phyloP scores from a whole-genome alignment of 106 monocot genomes.

The Apostasia shenzhenica region DNA sequence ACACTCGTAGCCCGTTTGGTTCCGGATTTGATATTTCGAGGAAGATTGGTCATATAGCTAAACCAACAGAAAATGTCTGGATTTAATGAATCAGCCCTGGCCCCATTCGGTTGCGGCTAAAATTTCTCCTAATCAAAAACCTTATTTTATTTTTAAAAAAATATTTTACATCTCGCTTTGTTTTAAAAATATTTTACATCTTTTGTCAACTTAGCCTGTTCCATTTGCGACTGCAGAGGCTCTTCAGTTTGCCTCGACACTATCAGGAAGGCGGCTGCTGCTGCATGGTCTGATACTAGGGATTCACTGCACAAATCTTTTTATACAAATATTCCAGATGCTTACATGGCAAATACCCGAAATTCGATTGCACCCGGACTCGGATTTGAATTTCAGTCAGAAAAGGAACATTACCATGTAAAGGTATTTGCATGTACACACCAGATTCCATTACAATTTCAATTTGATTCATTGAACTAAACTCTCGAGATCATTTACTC shows the following conservation, averaged over 20 bases:
- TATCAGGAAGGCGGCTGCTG: slow-evolving; percentile 25
- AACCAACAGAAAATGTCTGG: no score
- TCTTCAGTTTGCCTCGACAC: slow-evolving; percentile 20
- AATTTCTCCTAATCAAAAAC: no score
- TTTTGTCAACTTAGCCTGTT: neutral
- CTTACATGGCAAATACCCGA: slow-evolving; percentile 21
- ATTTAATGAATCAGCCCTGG: neutral
- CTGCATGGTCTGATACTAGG: slow-evolving; percentile 18
- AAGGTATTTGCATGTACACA: slow-evolving; percentile 20
- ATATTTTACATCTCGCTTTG: neutral
- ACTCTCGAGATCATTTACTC: no score
- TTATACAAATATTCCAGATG: slow-evolving; percentile 34
- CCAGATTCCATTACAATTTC: no score
- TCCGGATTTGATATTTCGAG: no score
- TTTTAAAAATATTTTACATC: neutral
- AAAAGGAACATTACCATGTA: slow-evolving; percentile 45
- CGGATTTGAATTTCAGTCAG: slow-evolving; percentile 32
- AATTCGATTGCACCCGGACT: slow-evolving; percentile 12
- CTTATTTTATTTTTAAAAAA: neutral
- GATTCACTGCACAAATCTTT: slow-evolving; percentile 25
- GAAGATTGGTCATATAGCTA: no score
- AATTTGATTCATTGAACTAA: no score
- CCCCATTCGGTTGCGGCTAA: neutral
- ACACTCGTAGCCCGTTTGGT: no score
- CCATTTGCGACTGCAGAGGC: neutral